A percentile compares a stretch with the other conserved stretches of the same genome.
phyloP scores from a whole-genome alignment of 495 filamentous ascomycete genomes.

The Annulohypoxylon nitens region DNA sequence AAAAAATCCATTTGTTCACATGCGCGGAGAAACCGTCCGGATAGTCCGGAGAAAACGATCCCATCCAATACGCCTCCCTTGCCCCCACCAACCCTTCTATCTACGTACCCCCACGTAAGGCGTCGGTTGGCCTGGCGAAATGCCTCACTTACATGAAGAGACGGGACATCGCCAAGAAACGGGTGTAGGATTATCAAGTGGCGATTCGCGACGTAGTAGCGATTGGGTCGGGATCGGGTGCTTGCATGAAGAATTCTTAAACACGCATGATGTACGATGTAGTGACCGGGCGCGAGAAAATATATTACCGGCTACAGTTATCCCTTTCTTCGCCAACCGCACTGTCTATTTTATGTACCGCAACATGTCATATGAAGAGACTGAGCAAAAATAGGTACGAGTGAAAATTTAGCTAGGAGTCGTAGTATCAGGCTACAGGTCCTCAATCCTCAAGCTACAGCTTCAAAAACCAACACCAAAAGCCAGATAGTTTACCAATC shows the following conservation, averaged over 20 bases:
- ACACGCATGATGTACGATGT: not conserved
- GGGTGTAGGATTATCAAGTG: not conserved
- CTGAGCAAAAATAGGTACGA: not conserved
- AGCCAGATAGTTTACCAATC: not conserved
- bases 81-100: not conserved
- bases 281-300: not conserved
- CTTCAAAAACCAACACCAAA: not conserved
- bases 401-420: not conserved
- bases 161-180: not conserved
- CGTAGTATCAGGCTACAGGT: not conserved
- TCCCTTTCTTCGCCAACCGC: not conserved
- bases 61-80: not conserved
- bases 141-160: constrained; percentile 7
- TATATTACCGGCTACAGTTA: not conserved
- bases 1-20: not conserved
- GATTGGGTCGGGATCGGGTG: not conserved
- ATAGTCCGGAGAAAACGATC: not conserved
- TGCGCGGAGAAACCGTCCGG: constrained; percentile 6
- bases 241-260: not conserved
- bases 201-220: not conserved
- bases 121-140: constrained; percentile 20
- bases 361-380: not conserved
- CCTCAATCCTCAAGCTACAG: not conserved
- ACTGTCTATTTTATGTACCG: not conserved
- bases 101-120: constrained; percentile 13